Base-by-base conservation (phyloP, 768 basidiomycete genomes). In the Lactarius trivialis region DNA sequence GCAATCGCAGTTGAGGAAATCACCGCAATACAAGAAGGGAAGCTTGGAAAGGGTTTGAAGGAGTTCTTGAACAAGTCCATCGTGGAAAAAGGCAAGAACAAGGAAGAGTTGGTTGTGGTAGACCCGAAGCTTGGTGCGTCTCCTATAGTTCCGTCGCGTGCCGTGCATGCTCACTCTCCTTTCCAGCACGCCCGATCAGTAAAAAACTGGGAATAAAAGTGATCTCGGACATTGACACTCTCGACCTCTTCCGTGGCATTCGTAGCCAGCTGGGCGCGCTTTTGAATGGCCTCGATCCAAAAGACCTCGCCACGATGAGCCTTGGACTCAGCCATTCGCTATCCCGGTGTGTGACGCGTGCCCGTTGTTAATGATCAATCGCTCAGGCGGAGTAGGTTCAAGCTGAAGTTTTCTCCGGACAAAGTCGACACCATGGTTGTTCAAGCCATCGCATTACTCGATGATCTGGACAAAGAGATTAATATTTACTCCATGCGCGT, bases 381-480 rank as follows among this genome's bases (percentile, higher is more conserved):
- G 28, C 34, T 43, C 33, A 48, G 12, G 11, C 9, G 30, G 59
- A 8, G 28, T 59, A 96, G 95, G 63, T 99, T 96, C 79, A 99
- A 98, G 81, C 82, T 99, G 69, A 99, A 99, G 77, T 98, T 99
- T 76, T 98, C 97, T 8, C 96, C 97, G 7, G 97, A 98, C 78
- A 98, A 98, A 77, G 95, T 99, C 52, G 97, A 99, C 72, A 98
- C 95, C 8, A 99, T 99, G 97, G 90, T 99, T 61, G 90, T 98
- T 19, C 97, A 99, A 76, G 97, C 97, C 7, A 98, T 99, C 70
- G 96, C 95, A 7, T 81, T 99, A 30, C 82, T 99, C 58, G 97
- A 99, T 70, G 97, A 99, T 72, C 81, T 99, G 26, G 97, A 99
- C 86, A 99, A 99, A 77, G 97, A 98, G 77, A 91, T 98, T 73